Evolutionary conservation across 2,329 filamentous ascomycete genomes (phyloP), one percentile per base, ranked within the genome.

Genomic region (Neofusicoccum parvum): DNA sequence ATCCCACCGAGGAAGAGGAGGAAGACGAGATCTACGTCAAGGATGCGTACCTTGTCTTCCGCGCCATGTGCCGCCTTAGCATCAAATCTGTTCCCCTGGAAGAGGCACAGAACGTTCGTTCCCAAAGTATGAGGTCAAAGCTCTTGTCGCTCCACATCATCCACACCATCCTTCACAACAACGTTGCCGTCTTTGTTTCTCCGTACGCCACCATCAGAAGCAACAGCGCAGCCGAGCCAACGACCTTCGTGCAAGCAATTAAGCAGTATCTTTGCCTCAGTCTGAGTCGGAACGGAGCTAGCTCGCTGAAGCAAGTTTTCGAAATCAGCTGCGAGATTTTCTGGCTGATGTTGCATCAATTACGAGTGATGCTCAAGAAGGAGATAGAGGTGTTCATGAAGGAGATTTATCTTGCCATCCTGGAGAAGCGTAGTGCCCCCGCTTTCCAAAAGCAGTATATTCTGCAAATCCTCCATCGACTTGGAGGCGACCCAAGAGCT

Each of bases 341-440:
- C 76, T 99, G 94, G 93, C 84, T 98, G 66, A 97, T 97, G 90
- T 81, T 97, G 49, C 96, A 96, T 76, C 90, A 92, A 72, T 91
- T 99, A 87, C 88, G 96, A 67, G 90, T 95, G 2, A 90, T 94
- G 68, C 91, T 99, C 79, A 99, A 99, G 88, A 96, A 97, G 86
- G 95, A 99, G 75, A 91, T 99, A 64, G 95, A 98, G 77, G 94
- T 99, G 0, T 98, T 99, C 75, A 80, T 99, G 66, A 98, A 98
- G 75, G 95, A 99, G 75, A 96, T 99, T 36, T 99, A 99, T 74
- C 82, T 99, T 5, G 90, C 94, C 0, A 92, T 98, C 48, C 82
- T 99, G 43, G 94, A 97, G 58, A 91, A 94, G 76, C 88, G 90
- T 68, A 94, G 89, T 66, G 93, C 94, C 0, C 94, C 94, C 3